Conservation (phyloP, 2,329 filamentous ascomycete genomes). For the Colletotrichum musae region DNA sequence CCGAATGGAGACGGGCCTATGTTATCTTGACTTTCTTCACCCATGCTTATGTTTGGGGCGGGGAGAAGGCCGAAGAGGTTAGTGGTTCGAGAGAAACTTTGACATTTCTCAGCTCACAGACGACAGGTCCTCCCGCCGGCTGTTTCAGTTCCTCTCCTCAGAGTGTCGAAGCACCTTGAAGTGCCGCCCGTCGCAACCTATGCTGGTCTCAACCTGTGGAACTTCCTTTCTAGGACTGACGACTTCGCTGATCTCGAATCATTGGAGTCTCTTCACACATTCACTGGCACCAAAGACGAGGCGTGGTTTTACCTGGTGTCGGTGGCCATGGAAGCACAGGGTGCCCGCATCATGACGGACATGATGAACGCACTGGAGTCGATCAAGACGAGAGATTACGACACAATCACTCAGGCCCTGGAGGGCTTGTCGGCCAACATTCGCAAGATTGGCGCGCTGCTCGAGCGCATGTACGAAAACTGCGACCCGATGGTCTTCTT, state of each 20-base stretch:
- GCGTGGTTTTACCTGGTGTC: conserved; percentile 96
- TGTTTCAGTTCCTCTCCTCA: conserved; percentile 82
- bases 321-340: conserved; percentile 89
- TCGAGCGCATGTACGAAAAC: conserved; percentile 89
- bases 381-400: conserved; percentile 72
- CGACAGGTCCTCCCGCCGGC: conserved; percentile 76
- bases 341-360: conserved; percentile 79
- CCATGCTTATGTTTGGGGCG: conserved; percentile 93
- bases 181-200: conserved; percentile 94
- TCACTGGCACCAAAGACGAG: conserved; percentile 90
- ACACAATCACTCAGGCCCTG: conserved; percentile 74
- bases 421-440: conserved; percentile 77
- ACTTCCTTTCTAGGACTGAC: conserved; percentile 74
- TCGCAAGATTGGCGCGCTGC: conserved; percentile 74
- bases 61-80: conserved; percentile 80
- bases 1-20: conserved; percentile 88
- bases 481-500: conserved; percentile 93
- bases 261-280: conserved; percentile 81
- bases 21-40: conserved; percentile 83
- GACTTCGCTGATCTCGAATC: conserved; percentile 78
- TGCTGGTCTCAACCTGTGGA: conserved; percentile 90
- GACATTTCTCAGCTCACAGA: background rate
- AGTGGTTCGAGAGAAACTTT: conserved; percentile 36
- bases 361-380: conserved; percentile 85
- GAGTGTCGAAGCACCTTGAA: conserved; percentile 80